Percentiles rank a stretch among this genome's conserved stretches.
phyloP scores from a whole-genome alignment of 2,329 filamentous ascomycete genomes.

The Penicillium capsulatum region DNA sequence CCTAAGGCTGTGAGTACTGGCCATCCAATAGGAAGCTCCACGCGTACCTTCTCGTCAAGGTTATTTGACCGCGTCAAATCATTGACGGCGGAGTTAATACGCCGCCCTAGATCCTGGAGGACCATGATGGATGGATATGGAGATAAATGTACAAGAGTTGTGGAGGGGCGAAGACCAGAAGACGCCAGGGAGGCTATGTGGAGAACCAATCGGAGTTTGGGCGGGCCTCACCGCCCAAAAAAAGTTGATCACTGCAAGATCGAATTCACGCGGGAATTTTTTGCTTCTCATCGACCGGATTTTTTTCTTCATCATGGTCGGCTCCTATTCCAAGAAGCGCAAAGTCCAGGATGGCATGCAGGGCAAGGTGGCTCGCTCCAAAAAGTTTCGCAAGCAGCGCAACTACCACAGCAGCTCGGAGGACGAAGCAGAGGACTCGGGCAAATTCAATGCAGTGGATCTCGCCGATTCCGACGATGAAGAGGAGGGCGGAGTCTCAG shows the following conservation, averaged over 20 bases:
- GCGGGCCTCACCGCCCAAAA: slow-evolving; percentile 31
- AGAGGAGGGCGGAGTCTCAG: slow-evolving; percentile 19
- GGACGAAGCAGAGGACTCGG: slow-evolving; percentile 49
- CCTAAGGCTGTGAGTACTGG: slow-evolving; percentile 48
- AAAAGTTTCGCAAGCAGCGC: slow-evolving; percentile 60
- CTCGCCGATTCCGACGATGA: slow-evolving; percentile 47
- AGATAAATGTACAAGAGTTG: slow-evolving; percentile 11
- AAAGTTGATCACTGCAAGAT: slow-evolving; percentile 22
- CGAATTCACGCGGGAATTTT: slow-evolving; percentile 3
- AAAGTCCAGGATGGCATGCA: slow-evolving; percentile 58
- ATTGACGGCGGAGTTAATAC: slow-evolving; percentile 93
- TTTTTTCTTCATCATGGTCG: slow-evolving; percentile 31
- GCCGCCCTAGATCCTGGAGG: slow-evolving; percentile 96
- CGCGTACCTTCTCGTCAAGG: slow-evolving; percentile 82
- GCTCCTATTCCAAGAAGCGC: slow-evolving; percentile 49
- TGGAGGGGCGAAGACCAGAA: slow-evolving; percentile 23
- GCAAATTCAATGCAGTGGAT: slow-evolving; percentile 49
- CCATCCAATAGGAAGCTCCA: slow-evolving; percentile 2
- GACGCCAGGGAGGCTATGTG: slow-evolving; percentile 25
- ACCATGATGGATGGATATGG: slow-evolving; percentile 62
- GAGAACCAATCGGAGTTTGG: slow-evolving; percentile 34
- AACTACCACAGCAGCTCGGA: slow-evolving; percentile 61
- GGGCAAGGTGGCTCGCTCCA: slow-evolving; percentile 48
- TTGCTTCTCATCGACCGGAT: slow-evolving; percentile 8
- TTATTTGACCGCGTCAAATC: slow-evolving; percentile 90